Evolutionary conservation across 495 filamentous ascomycete genomes (phyloP), one percentile per base, ranked within the genome.

Genomic region (Podospora appendiculata): DNA sequence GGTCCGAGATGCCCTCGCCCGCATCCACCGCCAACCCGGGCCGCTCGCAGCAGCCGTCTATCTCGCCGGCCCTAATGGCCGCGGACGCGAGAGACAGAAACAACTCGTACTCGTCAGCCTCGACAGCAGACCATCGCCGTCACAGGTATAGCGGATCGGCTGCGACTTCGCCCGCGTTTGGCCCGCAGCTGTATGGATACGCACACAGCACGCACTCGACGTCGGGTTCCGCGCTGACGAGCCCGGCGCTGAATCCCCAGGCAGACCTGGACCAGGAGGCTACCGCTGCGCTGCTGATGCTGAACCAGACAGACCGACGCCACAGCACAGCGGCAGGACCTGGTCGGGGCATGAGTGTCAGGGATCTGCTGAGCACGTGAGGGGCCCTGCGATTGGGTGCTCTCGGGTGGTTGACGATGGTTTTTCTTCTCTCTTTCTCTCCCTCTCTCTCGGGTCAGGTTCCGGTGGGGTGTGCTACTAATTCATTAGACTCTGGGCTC

Each of bases 211-310:
- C 52, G 33, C 53, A 60, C 45, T 72, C 65, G 17, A 57, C 63
- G 16, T 57, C 74, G 13, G 65, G 68, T 9, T 76, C 75, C 8
- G 58, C 71, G 6, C 57, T 78, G 42, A 73, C 76, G 5, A 79
- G 74, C 40, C 81, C 82, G 7, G 69, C 69, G 8, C 54, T 80
- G 18, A 60, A 59, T 14, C 71, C 76, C 1, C 70, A 71, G 38
- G 58, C 67, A 34, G 76, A 80, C 39, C 67, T 78, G 1, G 87
- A 92, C 55, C 85, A 90, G 52, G 89, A 92, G 63, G 89, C 85
- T 0, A 90, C 87, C 1, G 83, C 86, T 14, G 88, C 88, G 2
- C 67, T 95, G 56, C 67, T 95, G 42, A 86, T 93, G 83, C 67
- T 95, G 43, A 90, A 88, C 47, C 61, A 60, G 52, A 78, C 77